Evolutionary conservation across 495 filamentous ascomycete genomes (phyloP), one percentile per base, ranked within the genome.

Genomic region (Podospora pseudoanserina): DNA sequence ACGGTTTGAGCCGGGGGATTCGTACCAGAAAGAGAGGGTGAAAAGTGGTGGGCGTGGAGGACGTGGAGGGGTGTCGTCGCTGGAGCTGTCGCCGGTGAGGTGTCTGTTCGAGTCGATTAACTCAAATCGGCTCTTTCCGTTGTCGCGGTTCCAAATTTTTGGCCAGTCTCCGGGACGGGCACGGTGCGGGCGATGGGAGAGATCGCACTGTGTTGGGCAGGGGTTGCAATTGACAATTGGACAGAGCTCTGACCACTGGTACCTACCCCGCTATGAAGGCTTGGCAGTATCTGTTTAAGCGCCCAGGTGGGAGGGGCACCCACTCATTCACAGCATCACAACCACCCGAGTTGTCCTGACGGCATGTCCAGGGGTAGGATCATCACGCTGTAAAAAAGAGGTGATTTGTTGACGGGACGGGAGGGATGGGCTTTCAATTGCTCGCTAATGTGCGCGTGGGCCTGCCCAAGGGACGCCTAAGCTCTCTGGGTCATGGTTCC

Each of bases 321-420:
- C 39, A 49, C 39, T 49, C 15, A 16, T 11, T 49, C 39, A 49
- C 39, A 49, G 5, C 39, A 49, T 11, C 39, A 3, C 7, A 11
- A 49, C 39, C 39, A 13, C 39, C 39, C 39, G 5, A 49, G 39
- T 11, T 49, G 39, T 49, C 39, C 39, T 49, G 39, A 49, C 39
- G 39, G 39, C 39, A 63, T 65, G 62, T 54, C 67, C 62, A 64
- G 67, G 57, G 65, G 70, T 34, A 60, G 67, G 44, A 69, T 70
- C 63, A 68, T 63, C 66, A 44, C 55, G 30, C 39, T 20, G 53
- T 68, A 11, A 57, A 19, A 16, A 58, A 15, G 19, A 54, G 62
- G 60, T 74, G 72, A 72, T 74, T 72, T 59, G 70, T 68, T 55
- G 67, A 27, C 64, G 23, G 54, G 20, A 62, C 55, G 58, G 27